Percentiles rank a stretch among this genome's conserved stretches.
Conservation (phyloP, 176 grass and related monocot species). For the Avena eriantha region DNA sequence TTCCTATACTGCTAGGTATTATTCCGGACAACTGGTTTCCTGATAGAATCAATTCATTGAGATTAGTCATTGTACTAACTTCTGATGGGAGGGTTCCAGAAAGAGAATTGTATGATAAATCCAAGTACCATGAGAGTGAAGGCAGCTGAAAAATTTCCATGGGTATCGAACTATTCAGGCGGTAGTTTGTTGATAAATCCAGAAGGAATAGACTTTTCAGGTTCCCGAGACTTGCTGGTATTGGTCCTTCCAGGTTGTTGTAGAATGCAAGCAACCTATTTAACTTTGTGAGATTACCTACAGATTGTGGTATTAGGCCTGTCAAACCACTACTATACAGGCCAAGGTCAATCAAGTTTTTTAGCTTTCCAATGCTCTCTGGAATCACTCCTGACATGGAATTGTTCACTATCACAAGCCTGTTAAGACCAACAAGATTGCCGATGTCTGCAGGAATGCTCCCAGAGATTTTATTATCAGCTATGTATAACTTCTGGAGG, state of each 20-base stretch:
- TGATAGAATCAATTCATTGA: slow-evolving; percentile 33
- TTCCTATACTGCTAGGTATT: slow-evolving; percentile 42
- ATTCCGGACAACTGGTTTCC: slow-evolving; percentile 34
- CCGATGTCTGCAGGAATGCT: slow-evolving; percentile 20
- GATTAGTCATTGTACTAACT: background rate
- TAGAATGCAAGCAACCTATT: background rate
- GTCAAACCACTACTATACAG: background rate
- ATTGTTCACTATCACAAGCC: background rate
- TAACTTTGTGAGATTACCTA: slow-evolving; percentile 37
- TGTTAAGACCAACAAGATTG: slow-evolving; percentile 28
- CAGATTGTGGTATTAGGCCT: slow-evolving; percentile 11
- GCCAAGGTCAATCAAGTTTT: background rate
- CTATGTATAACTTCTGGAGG: background rate
- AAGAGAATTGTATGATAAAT: slow-evolving; percentile 26
- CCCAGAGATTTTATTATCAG: background rate
- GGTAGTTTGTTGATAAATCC: slow-evolving; percentile 20
- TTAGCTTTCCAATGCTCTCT: slow-evolving; percentile 32
- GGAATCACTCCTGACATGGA: slow-evolving; percentile 30
- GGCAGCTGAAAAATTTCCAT: background rate
- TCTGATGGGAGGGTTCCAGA: slow-evolving; percentile 25
- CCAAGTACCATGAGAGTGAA: slow-evolving; percentile 16
- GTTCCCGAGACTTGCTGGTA: slow-evolving; percentile 31
- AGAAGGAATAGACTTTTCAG: background rate
- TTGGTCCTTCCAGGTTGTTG: slow-evolving; percentile 33
- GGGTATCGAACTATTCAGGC: slow-evolving; percentile 16